Evolutionary conservation across 106 monocot genomes (phyloP).

Genomic region (Platanthera zijinensis): DNA sequence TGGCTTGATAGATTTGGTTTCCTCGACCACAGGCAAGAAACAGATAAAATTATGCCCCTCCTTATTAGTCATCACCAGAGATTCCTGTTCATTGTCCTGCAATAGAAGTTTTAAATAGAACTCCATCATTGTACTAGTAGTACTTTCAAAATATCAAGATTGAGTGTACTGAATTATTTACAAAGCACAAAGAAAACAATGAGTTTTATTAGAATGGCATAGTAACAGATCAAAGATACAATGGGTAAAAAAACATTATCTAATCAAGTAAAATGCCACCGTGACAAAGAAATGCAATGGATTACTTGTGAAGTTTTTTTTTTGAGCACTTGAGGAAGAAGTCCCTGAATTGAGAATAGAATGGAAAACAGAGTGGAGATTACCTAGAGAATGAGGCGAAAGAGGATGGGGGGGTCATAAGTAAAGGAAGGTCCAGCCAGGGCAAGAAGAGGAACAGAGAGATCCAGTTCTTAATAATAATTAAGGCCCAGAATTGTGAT

Average conservation of each 20-base stretch:
- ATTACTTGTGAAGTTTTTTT: background rate
- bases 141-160: background rate
- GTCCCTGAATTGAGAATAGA: background rate
- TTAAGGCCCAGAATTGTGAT: background rate
- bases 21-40: conserved; percentile 65
- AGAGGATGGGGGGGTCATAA: background rate
- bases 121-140: background rate
- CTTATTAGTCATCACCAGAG: conserved; percentile 59
- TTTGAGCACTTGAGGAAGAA: background rate
- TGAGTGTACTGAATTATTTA: background rate
- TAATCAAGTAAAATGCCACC: background rate
- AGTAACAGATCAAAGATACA: background rate
- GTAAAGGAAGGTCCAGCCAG: background rate
- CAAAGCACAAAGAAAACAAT: background rate
- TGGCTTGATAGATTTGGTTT: conserved; percentile 46
- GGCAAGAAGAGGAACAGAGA: background rate
- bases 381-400: background rate
- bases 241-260: background rate
- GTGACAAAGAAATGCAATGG: background rate
- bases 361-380: background rate
- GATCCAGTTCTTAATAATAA: background rate
- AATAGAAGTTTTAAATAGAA: background rate
- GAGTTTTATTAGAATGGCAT: background rate
- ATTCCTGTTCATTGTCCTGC: conserved; percentile 63
- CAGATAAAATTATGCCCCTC: conserved; percentile 60